Evolutionary conservation across 202 grass and related monocot species (phyloP), one percentile per base, ranked within the genome.

Genomic region (Zoysia matrella): DNA sequence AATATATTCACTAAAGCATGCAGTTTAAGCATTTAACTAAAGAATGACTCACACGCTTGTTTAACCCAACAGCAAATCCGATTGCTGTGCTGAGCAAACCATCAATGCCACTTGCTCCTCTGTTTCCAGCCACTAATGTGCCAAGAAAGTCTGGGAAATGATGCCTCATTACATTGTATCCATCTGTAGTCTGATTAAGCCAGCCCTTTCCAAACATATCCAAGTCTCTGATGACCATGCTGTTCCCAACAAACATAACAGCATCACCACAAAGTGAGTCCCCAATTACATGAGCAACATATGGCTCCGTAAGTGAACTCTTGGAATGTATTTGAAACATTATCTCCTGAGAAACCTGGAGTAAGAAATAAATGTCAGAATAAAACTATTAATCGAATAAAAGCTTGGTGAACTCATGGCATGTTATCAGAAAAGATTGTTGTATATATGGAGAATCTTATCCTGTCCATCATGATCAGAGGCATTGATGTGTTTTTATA

Each of bases 101-200:
- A 93, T 98, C 95, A 74, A 98, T 98, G 79, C 95, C 95, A 94
- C 95, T 95, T 88, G 95, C 95, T 71, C 95, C 95, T 72, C 92
- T 93, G 74, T 98, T 98, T 72, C 92, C 95, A 83, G 79, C 88
- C 56, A 95, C 86, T 71, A 30, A 57, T 57, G 90, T 75, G 60
- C 90, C 88, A 90, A 88, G 16, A 65, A 98, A 94, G n/a, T 74
- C 77, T 8, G 73, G 80, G 69, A 60, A 73, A 70, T 78, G 81
- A 73, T 87, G 66, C 42, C 36, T 82, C 42, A 77, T 55, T 58
- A 72, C 5, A 70, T 84, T 65, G 65, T 67, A 78, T 75, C 51
- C 46, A 52, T 75, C 63, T 53, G 40, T 85, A 52, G 22, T 77
- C 75, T 73, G 80, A 53, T 80, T 80, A 81, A 88, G 56, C 78